Conservation (phyloP, 2,329 filamentous ascomycete species). For the Pseudofabraea citricarpa region DNA sequence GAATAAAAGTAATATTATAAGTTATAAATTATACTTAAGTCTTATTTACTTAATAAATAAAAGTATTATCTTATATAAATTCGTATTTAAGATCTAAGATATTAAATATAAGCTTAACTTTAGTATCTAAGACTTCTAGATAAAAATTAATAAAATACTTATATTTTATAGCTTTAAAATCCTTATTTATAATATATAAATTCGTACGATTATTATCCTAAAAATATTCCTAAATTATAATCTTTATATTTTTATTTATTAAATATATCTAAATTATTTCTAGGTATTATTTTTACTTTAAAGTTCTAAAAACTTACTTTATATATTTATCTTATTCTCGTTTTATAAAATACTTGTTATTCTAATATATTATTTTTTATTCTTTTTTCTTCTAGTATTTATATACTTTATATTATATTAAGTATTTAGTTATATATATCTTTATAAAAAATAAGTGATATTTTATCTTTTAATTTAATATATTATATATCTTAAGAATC, state of each 20-base stretch:
- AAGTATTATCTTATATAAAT: slow-evolving; percentile 6
- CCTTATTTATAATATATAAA: slow-evolving; percentile 8
- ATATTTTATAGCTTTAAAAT: background rate
- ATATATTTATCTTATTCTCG: background rate
- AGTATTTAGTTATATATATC: no score
- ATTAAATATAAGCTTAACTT: background rate
- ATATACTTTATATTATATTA: background rate
- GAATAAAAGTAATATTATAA: background rate
- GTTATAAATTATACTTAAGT: background rate
- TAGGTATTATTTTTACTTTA: background rate
- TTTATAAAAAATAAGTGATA: background rate
- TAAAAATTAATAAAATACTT: background rate
- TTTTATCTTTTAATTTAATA: background rate
- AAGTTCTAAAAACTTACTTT: background rate
- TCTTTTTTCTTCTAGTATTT: background rate
- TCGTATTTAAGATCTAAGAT: background rate
- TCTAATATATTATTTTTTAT: background rate
- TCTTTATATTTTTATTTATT: slow-evolving; percentile 6
- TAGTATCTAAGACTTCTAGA: slow-evolving; percentile 1
- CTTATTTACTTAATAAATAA: slow-evolving; percentile 2
- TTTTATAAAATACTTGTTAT: background rate
- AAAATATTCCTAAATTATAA: slow-evolving; percentile 7
- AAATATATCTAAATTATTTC: slow-evolving; percentile 3
- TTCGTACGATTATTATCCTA: slow-evolving; percentile 1
- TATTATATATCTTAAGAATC: background rate